A percentile compares a stretch with the other conserved stretches of the same genome.
phyloP scores from a whole-genome alignment of 176 grass and related monocot genomes.

The Luzula sylvatica region DNA sequence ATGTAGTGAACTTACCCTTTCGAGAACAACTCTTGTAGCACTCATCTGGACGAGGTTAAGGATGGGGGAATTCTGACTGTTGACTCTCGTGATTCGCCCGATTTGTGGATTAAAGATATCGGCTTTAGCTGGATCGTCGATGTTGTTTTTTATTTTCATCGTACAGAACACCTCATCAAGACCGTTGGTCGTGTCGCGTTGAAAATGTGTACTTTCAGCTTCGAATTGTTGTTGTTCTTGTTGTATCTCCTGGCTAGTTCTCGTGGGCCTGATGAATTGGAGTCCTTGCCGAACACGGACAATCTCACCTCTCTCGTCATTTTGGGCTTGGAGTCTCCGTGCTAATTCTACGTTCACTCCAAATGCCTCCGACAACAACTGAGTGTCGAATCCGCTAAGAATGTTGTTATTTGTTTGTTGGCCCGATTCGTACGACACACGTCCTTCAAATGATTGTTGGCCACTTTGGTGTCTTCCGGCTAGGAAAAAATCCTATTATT shows the following conservation, averaged over 20 bases:
- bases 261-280: background rate
- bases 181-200: background rate
- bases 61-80: constrained; percentile 21
- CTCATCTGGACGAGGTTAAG: constrained; percentile 23
- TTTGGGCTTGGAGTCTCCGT: constrained; percentile 17
- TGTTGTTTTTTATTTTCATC: constrained; percentile 15
- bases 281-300: constrained; percentile 11
- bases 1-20: background rate
- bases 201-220: background rate
- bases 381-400: constrained; percentile 20
- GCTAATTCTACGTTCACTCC: constrained; percentile 4
- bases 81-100: constrained; percentile 8
- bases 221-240: background rate
- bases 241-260: background rate
- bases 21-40: constrained; percentile 19
- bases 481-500: constrained; percentile 19
- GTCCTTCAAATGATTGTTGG: background rate
- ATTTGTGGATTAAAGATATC: constrained; percentile 5
- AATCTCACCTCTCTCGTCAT: constrained; percentile 25
- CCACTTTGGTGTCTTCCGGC: constrained; percentile 8
- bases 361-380: background rate
- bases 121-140: background rate
- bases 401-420: constrained; percentile 1
- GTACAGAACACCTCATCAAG: constrained; percentile 16
- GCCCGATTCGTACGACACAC: background rate